Conservation (phyloP, 2,329 filamentous ascomycete species). For the Trichoderma brevicompactum region DNA sequence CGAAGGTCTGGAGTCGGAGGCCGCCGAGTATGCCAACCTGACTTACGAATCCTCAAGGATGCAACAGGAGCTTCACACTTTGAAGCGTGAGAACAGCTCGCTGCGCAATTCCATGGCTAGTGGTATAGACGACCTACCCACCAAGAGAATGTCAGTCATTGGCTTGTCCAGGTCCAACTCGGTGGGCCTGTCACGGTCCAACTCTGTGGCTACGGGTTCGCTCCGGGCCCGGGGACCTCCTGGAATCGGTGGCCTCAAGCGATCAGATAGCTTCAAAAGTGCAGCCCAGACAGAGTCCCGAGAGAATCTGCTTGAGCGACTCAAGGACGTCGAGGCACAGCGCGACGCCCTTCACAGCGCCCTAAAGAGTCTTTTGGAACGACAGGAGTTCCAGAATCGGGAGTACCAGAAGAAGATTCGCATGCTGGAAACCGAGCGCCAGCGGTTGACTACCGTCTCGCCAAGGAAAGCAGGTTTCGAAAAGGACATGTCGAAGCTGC, state of each 20-base stretch:
- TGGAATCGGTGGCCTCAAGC: constrained; percentile 51
- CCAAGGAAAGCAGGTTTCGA: constrained; percentile 81
- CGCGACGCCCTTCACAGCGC: constrained; percentile 89
- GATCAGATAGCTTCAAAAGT: constrained; percentile 64
- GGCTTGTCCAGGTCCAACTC: constrained; percentile 68
- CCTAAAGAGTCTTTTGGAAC: constrained; percentile 80
- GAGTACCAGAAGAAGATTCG: constrained; percentile 82
- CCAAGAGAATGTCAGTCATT: constrained; percentile 41
- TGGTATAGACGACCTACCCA: constrained; percentile 31
- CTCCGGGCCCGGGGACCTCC: constrained; percentile 47
- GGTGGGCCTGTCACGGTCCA: constrained; percentile 66
- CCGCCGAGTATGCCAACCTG: constrained; percentile 71
- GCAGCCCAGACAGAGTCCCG: constrained; percentile 56
- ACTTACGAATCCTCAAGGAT: constrained; percentile 82
- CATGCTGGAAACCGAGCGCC: constrained; percentile 76
- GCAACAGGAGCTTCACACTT: constrained; percentile 78
- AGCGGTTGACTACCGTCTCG: constrained; percentile 69
- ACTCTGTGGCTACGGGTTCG: constrained; percentile 65
- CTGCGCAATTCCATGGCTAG: constrained; percentile 49
- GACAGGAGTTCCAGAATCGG: constrained; percentile 82
- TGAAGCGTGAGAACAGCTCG: constrained; percentile 70
- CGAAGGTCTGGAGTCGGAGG: constrained; percentile 77
- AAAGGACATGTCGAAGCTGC: constrained; percentile 76
- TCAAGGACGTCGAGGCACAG: constrained; percentile 93
- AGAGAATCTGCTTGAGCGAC: constrained; percentile 73